phyloP scores from a whole-genome alignment of 768 basidiomycete genomes.

The Filobasidium floriforme region DNA sequence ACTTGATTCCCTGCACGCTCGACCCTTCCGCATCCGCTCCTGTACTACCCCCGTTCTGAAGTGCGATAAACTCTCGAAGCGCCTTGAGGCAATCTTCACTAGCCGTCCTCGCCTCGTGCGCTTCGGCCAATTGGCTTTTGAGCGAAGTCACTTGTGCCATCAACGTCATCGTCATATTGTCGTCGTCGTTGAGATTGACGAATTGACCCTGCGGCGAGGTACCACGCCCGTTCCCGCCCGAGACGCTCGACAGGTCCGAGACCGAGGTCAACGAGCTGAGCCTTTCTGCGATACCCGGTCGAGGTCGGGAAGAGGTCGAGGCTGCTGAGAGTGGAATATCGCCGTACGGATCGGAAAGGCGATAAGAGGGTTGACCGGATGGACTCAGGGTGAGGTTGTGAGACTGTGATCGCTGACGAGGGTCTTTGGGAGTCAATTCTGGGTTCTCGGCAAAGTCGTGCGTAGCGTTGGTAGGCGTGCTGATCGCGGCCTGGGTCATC shows the following conservation, averaged over 20 bases:
- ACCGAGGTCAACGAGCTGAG: slow-evolving; percentile 4
- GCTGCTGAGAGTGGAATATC: background rate
- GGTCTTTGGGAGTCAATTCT: background rate
- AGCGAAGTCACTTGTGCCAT: slow-evolving; percentile 59
- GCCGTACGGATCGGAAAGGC: too few species aligned
- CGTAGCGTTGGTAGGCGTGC: background rate
- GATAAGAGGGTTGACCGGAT: background rate
- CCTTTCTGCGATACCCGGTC: slow-evolving; percentile 3
- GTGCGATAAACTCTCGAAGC: slow-evolving; percentile 58
- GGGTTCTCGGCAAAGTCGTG: background rate
- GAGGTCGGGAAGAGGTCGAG: slow-evolving; percentile 1
- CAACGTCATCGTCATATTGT: slow-evolving; percentile 47
- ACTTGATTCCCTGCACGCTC: slow-evolving; percentile 31
- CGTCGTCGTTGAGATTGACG: slow-evolving; percentile 52
- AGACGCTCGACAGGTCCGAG: background rate
- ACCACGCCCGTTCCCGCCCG: background rate
- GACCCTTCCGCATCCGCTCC: slow-evolving; percentile 16
- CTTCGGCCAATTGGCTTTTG: slow-evolving; percentile 63
- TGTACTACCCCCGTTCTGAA: background rate
- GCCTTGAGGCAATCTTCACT: slow-evolving; percentile 77
- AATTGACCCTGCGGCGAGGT: background rate
- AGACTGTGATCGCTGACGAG: background rate
- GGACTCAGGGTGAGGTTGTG: background rate
- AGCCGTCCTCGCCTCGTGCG: slow-evolving; percentile 76
- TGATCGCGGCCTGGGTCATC: background rate